These are phyloP conservation scores for Botrytis fabae DNA, from an alignment of 2,329 filamentous ascomycete genomes.

Conservation along the genomic window DNA sequence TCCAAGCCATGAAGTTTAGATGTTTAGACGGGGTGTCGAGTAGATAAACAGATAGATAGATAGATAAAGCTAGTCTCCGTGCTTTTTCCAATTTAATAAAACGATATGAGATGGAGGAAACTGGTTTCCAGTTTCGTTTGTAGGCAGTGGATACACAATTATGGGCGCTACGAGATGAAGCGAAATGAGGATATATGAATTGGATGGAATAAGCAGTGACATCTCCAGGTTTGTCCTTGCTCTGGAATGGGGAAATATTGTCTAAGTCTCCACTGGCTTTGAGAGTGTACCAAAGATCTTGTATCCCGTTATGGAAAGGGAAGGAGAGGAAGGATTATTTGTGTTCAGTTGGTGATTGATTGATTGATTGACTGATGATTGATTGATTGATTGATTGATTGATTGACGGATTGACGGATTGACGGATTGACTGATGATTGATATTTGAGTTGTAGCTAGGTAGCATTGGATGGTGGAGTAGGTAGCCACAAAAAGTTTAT, in stretches of 20 bases:
- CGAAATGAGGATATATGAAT: conserved; percentile 9
- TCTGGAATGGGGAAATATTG: not conserved
- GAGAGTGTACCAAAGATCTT: not conserved
- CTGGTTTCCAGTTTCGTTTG: not conserved
- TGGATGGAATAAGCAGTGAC: conserved; percentile 4
- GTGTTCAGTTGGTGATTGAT: not conserved
- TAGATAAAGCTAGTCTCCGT: not conserved
- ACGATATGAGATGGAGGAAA: not conserved
- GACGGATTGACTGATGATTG: not conserved
- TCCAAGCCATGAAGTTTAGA: not conserved
- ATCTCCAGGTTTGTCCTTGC: not conserved
- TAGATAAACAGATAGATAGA: not conserved
- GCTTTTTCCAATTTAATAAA: not conserved
- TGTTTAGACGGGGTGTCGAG: not conserved
- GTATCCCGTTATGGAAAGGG: not conserved
- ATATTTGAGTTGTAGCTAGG: not conserved
- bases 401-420: not conserved
- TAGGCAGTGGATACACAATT: not conserved
- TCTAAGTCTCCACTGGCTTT: not conserved
- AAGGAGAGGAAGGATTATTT: not conserved
- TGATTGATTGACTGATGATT: not conserved
- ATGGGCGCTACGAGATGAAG: not conserved
- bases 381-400: not conserved
- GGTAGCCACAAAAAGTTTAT: not conserved
- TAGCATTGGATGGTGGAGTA: not conserved